These are phyloP conservation scores for Diaporthe batatas DNA, from an alignment of 2,329 filamentous ascomycete species.

Conservation along the genomic window DNA sequence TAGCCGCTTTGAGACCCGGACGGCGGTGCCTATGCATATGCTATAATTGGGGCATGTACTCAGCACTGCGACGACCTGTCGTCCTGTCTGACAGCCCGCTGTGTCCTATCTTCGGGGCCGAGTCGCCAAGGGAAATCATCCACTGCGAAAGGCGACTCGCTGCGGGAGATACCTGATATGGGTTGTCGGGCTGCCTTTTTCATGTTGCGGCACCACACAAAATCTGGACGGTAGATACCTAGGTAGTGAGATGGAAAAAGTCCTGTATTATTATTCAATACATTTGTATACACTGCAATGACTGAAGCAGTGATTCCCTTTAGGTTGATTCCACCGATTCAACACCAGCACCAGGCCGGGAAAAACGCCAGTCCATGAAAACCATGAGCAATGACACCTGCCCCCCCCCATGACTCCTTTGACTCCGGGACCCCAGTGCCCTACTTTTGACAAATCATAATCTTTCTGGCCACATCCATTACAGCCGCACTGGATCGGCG, in stretches of 20 bases:
- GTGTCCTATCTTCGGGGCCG: background rate
- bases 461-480: slow-evolving; percentile 82
- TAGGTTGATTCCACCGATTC: background rate
- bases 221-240: background rate
- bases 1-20: background rate
- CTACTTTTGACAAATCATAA: slow-evolving; percentile 82
- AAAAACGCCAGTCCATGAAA: background rate
- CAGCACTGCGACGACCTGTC: background rate
- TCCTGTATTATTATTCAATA: background rate
- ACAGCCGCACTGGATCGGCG: slow-evolving; percentile 82
- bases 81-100: background rate
- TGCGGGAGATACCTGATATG: background rate
- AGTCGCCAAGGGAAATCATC: background rate
- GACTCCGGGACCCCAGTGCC: background rate
- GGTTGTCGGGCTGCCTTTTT: background rate
- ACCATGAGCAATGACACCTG: background rate
- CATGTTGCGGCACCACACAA: background rate
- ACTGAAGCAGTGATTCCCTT: background rate
- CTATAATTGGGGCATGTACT: no score
- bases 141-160: background rate
- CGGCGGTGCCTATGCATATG: background rate
- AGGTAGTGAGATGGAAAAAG: background rate
- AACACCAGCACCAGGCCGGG: background rate
- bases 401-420: background rate
- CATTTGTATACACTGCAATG: background rate